phyloP scores from a whole-genome alignment of 805 yeast genomes.

The Lipomyces mesembrius region DNA sequence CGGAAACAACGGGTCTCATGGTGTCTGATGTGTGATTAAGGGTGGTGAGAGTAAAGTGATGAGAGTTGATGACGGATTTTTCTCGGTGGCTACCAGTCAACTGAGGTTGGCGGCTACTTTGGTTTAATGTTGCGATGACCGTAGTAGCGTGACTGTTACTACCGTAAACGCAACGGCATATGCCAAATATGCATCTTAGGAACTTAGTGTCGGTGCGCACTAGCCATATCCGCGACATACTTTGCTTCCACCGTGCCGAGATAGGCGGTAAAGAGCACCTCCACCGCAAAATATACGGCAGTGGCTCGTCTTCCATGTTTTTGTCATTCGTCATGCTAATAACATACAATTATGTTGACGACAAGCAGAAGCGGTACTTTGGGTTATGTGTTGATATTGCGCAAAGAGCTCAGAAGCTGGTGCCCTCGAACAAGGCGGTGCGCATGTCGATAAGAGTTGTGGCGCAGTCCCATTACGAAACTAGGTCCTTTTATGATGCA shows the following conservation, averaged over 20 bases:
- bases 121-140: neutral
- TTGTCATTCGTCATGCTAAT: neutral
- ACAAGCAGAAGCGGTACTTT: neutral
- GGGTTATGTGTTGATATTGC: neutral
- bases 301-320: neutral
- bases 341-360: neutral
- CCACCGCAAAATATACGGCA: neutral
- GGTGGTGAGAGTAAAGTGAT: slow-evolving; percentile 4
- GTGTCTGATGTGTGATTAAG: neutral
- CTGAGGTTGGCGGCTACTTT: too few relatives aligned
- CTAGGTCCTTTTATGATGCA: too few relatives aligned
- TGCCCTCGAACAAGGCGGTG: too few relatives aligned
- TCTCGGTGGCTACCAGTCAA: too few relatives aligned
- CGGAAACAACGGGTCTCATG: slow-evolving; percentile 38
- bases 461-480: too few relatives aligned
- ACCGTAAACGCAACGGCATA: neutral
- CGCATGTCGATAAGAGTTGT: too few relatives aligned
- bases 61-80: neutral
- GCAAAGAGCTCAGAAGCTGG: too few relatives aligned
- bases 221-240: neutral
- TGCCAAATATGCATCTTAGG: neutral
- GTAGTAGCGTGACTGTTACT: neutral
- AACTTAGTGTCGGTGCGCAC: neutral
- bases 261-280: neutral
- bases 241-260: too few relatives aligned